Base-by-base conservation (phyloP, 257 asterid species). In the Orobanche coerulescens region DNA sequence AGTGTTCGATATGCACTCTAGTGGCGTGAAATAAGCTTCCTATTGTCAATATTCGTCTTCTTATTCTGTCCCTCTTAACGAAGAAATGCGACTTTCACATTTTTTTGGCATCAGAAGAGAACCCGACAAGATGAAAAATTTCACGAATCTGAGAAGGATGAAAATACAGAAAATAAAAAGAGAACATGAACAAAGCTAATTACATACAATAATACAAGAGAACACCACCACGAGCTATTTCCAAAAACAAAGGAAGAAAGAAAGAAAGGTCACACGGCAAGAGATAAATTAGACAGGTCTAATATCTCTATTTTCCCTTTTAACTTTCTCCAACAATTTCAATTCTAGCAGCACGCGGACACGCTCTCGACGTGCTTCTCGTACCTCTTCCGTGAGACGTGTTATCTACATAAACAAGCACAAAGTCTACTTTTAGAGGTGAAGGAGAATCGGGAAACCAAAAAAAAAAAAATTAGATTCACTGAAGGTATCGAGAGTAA, bases 311-410 rank as follows among this genome's bases (percentile, higher is more conserved):
- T 47, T 71, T 67, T 56, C 84, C 54, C 1, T 30, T 66, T 66
- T 71, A 73, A 60, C 71, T 66, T 69, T 81, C 54, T 81, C 93
- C 74, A 75, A 49, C n/a, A 61, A 0, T 37, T 73, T 75, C 11
- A 74, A 61, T 42, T 81, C 80, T 20, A 77, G 54, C 73, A 69
- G 70, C 78, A 81, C n/a, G 5, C 78, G 84, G 31, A 70, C 80
- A 24, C 77, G 70, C 65, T 69, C 78, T 0, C 73, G 78, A 3
- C 62, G 81, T 10, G 74, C 72, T 65, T 71, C 75, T 44, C 51
- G 66, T 52, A 81, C 37, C 63, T 80, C 79, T 50, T 5, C 74
- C 65, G 33, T 68, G 5, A 85, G 76, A 12, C 59, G 71, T 8
- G 71, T 33, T 6, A 78, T 71, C 94, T 85, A 64, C 64, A 72